Percentiles rank a stretch among this genome's conserved stretches.
These are phyloP conservation scores for Cryphonectria parasitica DNA, from an alignment of 2,329 filamentous ascomycete genomes.

Conservation along the genomic window DNA sequence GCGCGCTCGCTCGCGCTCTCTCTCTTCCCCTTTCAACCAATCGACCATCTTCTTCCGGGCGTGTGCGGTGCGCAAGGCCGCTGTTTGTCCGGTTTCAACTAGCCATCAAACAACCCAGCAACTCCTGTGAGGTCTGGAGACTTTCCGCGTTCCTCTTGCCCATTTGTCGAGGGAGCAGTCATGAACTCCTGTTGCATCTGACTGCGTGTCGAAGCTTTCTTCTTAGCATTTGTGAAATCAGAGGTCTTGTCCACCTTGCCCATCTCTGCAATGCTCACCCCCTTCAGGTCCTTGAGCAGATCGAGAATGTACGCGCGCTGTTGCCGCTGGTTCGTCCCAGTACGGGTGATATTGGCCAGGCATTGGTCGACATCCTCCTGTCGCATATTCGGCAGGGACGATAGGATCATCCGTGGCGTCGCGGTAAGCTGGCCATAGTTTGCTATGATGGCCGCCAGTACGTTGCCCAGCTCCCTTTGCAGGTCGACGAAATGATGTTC, in stretches of 20 bases:
- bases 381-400: constrained; percentile 78
- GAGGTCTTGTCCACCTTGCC: constrained; percentile 72
- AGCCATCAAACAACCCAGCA: constrained; percentile 52
- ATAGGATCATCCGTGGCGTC: constrained; percentile 76
- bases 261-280: constrained; percentile 90
- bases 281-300: constrained; percentile 82
- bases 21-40: not conserved
- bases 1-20: too few species aligned
- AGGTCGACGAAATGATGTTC: constrained; percentile 97
- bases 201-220: constrained; percentile 42
- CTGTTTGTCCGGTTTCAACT: not conserved
- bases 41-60: not conserved
- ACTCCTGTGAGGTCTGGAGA: constrained; percentile 61
- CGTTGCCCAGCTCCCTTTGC: constrained; percentile 85
- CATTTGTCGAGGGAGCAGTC: constrained; percentile 50
- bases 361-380: constrained; percentile 68
- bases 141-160: constrained; percentile 32
- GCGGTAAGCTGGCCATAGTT: constrained; percentile 71
- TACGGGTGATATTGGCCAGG: constrained; percentile 62
- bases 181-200: constrained; percentile 71
- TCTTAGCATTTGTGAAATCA: constrained; percentile 23
- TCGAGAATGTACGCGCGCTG: constrained; percentile 84
- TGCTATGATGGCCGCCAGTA: constrained; percentile 85
- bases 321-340: constrained; percentile 67
- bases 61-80: not conserved